Conservation (phyloP, 1,139 yeast species). For the Wickerhamomyces sp. region DNA sequence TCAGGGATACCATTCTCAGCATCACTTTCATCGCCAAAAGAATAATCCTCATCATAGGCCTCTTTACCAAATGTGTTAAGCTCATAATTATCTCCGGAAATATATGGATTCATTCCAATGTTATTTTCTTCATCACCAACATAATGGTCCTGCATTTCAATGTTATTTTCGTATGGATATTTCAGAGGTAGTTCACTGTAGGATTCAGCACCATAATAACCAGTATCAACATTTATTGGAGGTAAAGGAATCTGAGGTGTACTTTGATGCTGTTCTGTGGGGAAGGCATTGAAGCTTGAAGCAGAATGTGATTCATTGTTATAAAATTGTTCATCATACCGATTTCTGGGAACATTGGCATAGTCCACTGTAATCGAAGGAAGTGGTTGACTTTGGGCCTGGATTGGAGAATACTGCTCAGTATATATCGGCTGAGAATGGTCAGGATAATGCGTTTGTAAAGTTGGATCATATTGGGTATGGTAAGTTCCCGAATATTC, state of each 20-base stretch:
- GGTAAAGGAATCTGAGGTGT: constrained; percentile 6
- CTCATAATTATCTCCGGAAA: constrained; percentile 23
- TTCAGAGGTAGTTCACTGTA: constrained; percentile 10
- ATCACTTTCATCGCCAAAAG: constrained; percentile 15
- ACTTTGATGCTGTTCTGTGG: constrained; percentile 14
- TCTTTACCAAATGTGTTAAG: constrained; percentile 20
- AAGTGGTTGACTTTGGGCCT: constrained; percentile 11
- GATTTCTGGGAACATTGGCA: not conserved
- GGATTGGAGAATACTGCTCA: constrained; percentile 22
- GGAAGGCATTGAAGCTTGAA: constrained; percentile 22
- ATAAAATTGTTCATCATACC: constrained; percentile 15
- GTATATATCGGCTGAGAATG: not conserved
- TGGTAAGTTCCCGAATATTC: constrained; percentile 1
- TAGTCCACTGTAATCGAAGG: constrained; percentile 17
- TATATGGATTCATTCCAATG: constrained; percentile 14
- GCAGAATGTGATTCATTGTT: constrained; percentile 12
- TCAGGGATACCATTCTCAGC: constrained; percentile 11
- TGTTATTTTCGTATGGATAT: constrained; percentile 9
- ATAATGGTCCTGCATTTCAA: constrained; percentile 12
- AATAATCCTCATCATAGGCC: constrained; percentile 12
- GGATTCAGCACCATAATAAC: constrained; percentile 15
- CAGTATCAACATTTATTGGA: constrained; percentile 5
- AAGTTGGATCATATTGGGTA: not conserved
- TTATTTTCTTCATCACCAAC: constrained; percentile 16
- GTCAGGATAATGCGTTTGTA: not conserved